These are phyloP conservation scores for Laburnicola sp. DNA, from an alignment of 2,329 filamentous ascomycete genomes.

Conservation along the genomic window DNA sequence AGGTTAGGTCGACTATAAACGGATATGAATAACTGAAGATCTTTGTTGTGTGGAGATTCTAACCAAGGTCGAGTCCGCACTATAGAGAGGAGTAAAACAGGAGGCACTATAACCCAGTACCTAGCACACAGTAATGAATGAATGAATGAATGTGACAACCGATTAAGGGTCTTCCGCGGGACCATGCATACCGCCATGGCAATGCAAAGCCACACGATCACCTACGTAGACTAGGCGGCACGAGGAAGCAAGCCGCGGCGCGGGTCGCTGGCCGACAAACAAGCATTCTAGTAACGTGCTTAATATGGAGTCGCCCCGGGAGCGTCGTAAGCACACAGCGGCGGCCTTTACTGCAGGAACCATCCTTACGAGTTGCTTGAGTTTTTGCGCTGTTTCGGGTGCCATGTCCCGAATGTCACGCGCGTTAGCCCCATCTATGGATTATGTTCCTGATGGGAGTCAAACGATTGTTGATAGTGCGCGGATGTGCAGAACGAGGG, in stretches of 20 bases:
- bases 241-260: not conserved
- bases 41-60: too few relatives aligned
- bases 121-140: too few relatives aligned
- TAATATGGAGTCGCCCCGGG: not conserved
- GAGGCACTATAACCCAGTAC: too few relatives aligned
- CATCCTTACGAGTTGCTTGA: slow-evolving; percentile 2
- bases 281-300: slow-evolving; percentile 8
- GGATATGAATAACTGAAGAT: too few relatives aligned
- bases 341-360: slow-evolving; percentile 12
- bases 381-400: not conserved
- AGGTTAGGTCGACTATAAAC: too few relatives aligned
- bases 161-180: not conserved
- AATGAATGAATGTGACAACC: not conserved
- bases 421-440: too few relatives aligned
- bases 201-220: not conserved
- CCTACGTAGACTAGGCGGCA: not conserved
- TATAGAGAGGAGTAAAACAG: too few relatives aligned
- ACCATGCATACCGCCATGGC: not conserved
- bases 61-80: too few relatives aligned
- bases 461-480: not conserved
- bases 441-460: not conserved
- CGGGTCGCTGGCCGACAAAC: not conserved
- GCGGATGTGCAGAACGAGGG: not conserved
- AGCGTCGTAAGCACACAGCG: slow-evolving; percentile 14
- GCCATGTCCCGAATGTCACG: not conserved